Percentiles rank a stretch among this genome's conserved stretches.
These are phyloP conservation scores for Leccinellum rugosiceps DNA, from an alignment of 768 basidiomycete species.

Conservation along the genomic window DNA sequence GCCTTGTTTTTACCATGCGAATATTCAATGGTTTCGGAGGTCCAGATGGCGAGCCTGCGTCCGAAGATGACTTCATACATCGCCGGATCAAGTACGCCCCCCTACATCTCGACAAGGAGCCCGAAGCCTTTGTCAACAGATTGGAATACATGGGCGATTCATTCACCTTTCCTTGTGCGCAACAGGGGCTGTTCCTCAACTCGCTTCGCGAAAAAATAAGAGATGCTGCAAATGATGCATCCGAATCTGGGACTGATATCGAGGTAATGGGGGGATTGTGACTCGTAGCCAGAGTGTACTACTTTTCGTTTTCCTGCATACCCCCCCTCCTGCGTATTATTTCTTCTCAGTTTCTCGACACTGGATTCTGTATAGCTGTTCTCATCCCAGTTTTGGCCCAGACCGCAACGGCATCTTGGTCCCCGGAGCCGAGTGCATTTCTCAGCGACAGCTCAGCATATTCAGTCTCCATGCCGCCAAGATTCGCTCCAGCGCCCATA, in stretches of 20 bases:
- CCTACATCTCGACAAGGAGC: conserved; percentile 59
- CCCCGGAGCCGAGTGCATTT: conserved; percentile 37
- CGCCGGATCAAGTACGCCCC: conserved; percentile 55
- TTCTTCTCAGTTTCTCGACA: not conserved
- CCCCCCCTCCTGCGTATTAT: conserved; percentile 11
- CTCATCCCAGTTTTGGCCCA: conserved; percentile 56
- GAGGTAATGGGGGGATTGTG: conserved; percentile 24
- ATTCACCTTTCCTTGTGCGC: conserved; percentile 68
- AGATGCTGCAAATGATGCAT: conserved; percentile 29
- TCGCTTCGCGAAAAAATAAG: conserved; percentile 54
- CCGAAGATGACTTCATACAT: conserved; percentile 31
- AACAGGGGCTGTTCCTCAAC: conserved; percentile 64
- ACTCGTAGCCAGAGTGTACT: conserved; percentile 2
- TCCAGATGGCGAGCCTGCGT: conserved; percentile 31
- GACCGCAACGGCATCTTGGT: conserved; percentile 43
- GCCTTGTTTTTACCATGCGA: conserved; percentile 57
- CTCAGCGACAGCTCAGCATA: conserved; percentile 49
- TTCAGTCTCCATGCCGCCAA: conserved; percentile 65
- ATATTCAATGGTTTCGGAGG: conserved; percentile 39
- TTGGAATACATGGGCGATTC: conserved; percentile 59
- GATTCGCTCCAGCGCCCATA: conserved; percentile 68
- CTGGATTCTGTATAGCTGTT: not conserved
- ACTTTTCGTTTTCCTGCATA: conserved; percentile 12
- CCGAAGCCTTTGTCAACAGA: conserved; percentile 49
- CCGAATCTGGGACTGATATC: conserved; percentile 22